Base-by-base conservation (phyloP, 345 rosid species). In the Erodium maritimum region DNA sequence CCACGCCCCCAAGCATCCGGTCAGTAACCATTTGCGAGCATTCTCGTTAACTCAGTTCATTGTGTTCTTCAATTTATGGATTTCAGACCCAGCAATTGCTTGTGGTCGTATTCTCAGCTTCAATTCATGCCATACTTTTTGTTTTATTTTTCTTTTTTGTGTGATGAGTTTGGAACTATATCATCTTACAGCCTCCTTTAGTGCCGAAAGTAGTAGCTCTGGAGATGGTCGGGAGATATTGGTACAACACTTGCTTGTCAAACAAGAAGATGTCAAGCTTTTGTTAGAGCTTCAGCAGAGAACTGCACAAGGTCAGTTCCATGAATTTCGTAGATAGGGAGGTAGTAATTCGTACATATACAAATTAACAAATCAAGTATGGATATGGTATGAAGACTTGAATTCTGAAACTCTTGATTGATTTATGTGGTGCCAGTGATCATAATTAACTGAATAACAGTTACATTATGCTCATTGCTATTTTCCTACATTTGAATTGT, bases 191-290 rank as follows among this genome's bases (percentile, higher is more conserved):
- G 95, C 90, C 72, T 82, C 91, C 1, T 79, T 76, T 59, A 80
- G 81, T 66, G 57, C 83, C 29, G 80, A 58, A 25, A 59, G 80
- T 62, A 59, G 80, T 62, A 29, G 37, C 37, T 59, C 73, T 53
- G 80, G 58, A 67, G 69, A 58, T 55, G 73, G 59, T 29, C 78
- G 77, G 68, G 97, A 91, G 73, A 67, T 85, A 50, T 63, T 87
- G 66, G 96, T 91, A 62, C 90, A 91, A 66, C 96, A 91, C 61
- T 77, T 91, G 79, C 96, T 91, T 64, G 78, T 91, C 19, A 83
- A 87, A 77, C 85, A 76, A 69, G 80, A 76, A 52, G 96, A 87
- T 54, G 57, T 65, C 55, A 72, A 72, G 73, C 91, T 87, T 54
- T 67, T 91, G 61, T 19, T 59, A 21, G 81, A 83, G 61, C 80